These are phyloP conservation scores for Pseudohalonectria lignicola DNA, from an alignment of 2,329 filamentous ascomycete species.

Conservation along the genomic window DNA sequence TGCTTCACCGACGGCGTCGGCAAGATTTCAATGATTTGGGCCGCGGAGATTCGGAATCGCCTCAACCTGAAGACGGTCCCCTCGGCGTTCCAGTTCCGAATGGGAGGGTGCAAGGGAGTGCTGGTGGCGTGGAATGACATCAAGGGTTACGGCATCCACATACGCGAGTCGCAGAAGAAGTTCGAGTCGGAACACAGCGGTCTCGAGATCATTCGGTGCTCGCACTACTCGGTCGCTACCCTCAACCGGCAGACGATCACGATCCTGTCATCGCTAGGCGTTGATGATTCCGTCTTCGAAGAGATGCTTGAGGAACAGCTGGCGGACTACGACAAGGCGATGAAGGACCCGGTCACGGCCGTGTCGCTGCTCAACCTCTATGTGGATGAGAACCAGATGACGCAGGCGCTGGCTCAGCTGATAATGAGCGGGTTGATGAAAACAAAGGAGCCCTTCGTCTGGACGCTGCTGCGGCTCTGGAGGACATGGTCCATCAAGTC, in stretches of 20 bases:
- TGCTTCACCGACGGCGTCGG: constrained; percentile 90
- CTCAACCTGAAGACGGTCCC: constrained; percentile 55
- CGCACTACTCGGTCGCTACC: constrained; percentile 63
- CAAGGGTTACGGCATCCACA: constrained; percentile 56
- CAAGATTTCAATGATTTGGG: constrained; percentile 73
- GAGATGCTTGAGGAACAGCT: constrained; percentile 59
- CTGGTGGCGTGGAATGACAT: constrained; percentile 52
- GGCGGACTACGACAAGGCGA: constrained; percentile 54
- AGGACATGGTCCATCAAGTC: constrained; percentile 79
- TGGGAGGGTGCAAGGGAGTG: constrained; percentile 88
- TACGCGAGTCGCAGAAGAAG: constrained; percentile 80
- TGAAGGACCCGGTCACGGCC: constrained; percentile 54
- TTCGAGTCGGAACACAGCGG: constrained; percentile 38
- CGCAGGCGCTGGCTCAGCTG: constrained; percentile 63
- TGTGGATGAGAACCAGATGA: constrained; percentile 78
- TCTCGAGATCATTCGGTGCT: constrained; percentile 78
- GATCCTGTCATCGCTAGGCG: constrained; percentile 69
- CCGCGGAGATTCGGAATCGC: constrained; percentile 61
- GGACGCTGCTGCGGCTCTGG: constrained; percentile 74
- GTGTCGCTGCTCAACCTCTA: constrained; percentile 58
- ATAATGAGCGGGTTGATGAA: constrained; percentile 71
- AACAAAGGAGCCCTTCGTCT: constrained; percentile 65
- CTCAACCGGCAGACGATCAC: constrained; percentile 86
- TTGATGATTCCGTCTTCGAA: constrained; percentile 56
- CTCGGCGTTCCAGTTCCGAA: constrained; percentile 82